Conservation (phyloP, 1,284 basidiomycete genomes). For the Cryptococcus maquisensis region DNA sequence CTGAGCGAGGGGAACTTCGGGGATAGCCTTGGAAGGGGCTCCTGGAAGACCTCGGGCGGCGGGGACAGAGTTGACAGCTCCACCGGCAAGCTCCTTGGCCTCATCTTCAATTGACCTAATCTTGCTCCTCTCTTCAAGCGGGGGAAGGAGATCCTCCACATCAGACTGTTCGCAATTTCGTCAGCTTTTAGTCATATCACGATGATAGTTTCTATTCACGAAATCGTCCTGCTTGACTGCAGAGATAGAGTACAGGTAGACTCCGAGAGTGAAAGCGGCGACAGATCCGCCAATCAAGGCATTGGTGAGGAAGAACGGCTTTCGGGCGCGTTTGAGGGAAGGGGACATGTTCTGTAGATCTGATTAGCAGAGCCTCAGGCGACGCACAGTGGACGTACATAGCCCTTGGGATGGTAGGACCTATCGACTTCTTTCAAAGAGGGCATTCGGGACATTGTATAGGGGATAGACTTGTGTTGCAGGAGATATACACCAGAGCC, state of each 20-base stretch:
- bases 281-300: constrained; percentile 70
- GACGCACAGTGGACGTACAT: constrained; percentile 5
- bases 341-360: constrained; percentile 67
- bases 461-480: no score
- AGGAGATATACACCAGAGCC: no score
- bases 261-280: constrained; percentile 69
- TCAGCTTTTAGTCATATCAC: neutral
- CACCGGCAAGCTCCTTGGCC: constrained; percentile 24
- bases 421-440: constrained; percentile 5
- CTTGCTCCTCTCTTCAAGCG: constrained; percentile 36
- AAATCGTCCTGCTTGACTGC: constrained; percentile 92
- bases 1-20: constrained; percentile 3
- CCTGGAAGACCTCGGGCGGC: constrained; percentile 3
- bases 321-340: constrained; percentile 78
- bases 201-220: constrained; percentile 43
- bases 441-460: neutral
- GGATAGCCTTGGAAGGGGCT: constrained; percentile 13
- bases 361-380: neutral
- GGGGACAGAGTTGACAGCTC: constrained; percentile 20
- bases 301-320: constrained; percentile 75
- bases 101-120: constrained; percentile 48
- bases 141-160: constrained; percentile 46
- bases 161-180: constrained; percentile 33
- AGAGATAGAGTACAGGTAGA: constrained; percentile 88
- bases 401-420: constrained; percentile 19